A percentile compares a stretch with the other conserved stretches of the same genome.
These are phyloP conservation scores for Xylaria cubensis DNA, from an alignment of 495 filamentous ascomycete species.

Conservation along the genomic window DNA sequence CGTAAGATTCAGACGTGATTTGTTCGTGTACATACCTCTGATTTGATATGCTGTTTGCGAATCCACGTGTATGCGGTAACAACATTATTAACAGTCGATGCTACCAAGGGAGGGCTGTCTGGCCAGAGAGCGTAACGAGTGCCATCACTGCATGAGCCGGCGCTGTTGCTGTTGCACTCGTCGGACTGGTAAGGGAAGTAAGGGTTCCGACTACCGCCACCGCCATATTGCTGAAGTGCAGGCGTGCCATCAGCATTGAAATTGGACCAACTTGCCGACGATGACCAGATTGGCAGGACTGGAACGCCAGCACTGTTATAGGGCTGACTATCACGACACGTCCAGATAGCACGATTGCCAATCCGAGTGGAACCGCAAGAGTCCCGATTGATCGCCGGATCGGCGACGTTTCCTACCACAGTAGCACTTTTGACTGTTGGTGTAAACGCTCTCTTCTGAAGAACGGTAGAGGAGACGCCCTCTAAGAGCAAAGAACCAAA, in stretches of 20 bases:
- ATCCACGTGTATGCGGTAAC: slow-evolving; percentile 43
- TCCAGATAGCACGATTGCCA: slow-evolving; percentile 39
- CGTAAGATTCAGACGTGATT: neutral
- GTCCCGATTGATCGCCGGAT: slow-evolving; percentile 40
- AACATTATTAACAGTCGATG: slow-evolving; percentile 23
- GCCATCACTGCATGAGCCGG: slow-evolving; percentile 36
- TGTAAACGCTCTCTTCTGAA: slow-evolving; percentile 15
- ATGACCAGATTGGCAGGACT: slow-evolving; percentile 32
- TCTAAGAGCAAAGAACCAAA: slow-evolving; percentile 15
- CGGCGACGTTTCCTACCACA: slow-evolving; percentile 40
- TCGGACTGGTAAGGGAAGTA: slow-evolving; percentile 37
- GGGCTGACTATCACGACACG: slow-evolving; percentile 40
- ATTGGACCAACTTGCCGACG: slow-evolving; percentile 40
- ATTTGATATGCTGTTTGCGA: slow-evolving; percentile 35
- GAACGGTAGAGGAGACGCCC: slow-evolving; percentile 10
- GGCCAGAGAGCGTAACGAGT: slow-evolving; percentile 41
- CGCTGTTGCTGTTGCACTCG: slow-evolving; percentile 33
- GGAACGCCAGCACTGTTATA: slow-evolving; percentile 32
- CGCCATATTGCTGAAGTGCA: slow-evolving; percentile 34
- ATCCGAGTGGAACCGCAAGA: slow-evolving; percentile 41
- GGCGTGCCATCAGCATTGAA: slow-evolving; percentile 30
- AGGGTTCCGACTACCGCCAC: slow-evolving; percentile 30
- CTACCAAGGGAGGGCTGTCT: slow-evolving; percentile 39
- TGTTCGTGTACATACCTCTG: slow-evolving; percentile 23
- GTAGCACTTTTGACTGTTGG: slow-evolving; percentile 29